A percentile compares a stretch with the other conserved stretches of the same genome.
Conservation (phyloP, 768 basidiomycete genomes). For the Rhodocollybia butyracea region DNA sequence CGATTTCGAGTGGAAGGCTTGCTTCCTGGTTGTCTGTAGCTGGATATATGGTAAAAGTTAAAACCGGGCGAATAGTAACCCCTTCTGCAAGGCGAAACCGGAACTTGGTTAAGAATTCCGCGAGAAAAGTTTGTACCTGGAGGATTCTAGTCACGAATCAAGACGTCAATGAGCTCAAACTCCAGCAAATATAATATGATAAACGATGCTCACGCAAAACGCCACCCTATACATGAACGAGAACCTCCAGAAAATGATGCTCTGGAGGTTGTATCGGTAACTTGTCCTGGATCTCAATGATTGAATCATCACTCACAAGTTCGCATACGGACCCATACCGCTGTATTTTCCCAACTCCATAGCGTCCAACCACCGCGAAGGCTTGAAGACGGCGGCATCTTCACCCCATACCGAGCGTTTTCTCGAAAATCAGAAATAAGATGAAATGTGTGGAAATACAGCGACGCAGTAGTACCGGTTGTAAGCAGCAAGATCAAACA, state of each 20-base stretch:
- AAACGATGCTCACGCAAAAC: neutral
- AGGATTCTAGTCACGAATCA: neutral
- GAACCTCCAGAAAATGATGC: conserved; percentile 11
- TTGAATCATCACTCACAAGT: conserved; percentile 6
- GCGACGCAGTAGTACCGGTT: conserved; percentile 5
- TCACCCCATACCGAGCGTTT: conserved; percentile 10
- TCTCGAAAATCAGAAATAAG: neutral
- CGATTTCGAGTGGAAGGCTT: neutral
- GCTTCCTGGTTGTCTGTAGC: neutral
- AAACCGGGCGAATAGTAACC: neutral
- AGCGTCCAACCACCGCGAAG: conserved; percentile 11
- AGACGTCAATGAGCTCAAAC: neutral
- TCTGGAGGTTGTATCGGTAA: neutral
- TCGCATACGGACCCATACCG: conserved; percentile 13
- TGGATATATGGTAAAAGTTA: neutral
- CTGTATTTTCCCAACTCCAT: neutral
- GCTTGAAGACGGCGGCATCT: conserved; percentile 11
- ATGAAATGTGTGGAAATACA: neutral
- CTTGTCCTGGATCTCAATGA: neutral
- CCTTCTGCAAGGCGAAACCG: neutral
- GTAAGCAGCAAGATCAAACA: neutral
- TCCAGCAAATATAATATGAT: too few species aligned
- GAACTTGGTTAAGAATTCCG: neutral
- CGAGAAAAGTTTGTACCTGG: neutral
- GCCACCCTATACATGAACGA: conserved; percentile 10